Conservation (phyloP, 108 stramenopile species). For the Pseudonitzschia pungens region DNA sequence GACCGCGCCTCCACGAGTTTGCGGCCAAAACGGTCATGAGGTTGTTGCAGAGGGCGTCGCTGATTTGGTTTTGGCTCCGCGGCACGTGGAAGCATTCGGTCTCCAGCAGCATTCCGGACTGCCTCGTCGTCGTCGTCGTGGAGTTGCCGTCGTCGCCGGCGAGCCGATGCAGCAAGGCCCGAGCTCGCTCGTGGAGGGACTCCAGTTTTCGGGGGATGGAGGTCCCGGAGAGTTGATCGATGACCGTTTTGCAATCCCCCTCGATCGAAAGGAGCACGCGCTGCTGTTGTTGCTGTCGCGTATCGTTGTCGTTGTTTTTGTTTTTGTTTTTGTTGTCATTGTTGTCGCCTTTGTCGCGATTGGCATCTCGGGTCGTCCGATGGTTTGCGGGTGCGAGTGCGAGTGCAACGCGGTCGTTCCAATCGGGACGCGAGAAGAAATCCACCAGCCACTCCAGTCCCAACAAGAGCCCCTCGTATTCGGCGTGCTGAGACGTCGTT, state of each 20-base stretch:
- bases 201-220: slow-evolving; percentile 60
- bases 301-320: background rate
- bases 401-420: background rate
- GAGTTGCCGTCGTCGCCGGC: slow-evolving; percentile 1
- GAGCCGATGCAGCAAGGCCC: slow-evolving; percentile 15
- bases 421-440: background rate
- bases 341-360: too few species aligned
- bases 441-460: slow-evolving; percentile 45
- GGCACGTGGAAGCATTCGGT: slow-evolving; percentile 49
- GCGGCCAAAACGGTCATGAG: slow-evolving; percentile 4
- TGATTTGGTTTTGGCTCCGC: slow-evolving; percentile 52
- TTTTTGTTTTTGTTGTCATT: background rate
- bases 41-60: slow-evolving; percentile 53
- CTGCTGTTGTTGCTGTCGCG: background rate
- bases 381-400: too few species aligned
- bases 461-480: slow-evolving; percentile 70
- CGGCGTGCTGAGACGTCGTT: slow-evolving; percentile 66
- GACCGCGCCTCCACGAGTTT: background rate
- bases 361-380: too few species aligned
- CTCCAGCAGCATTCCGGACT: background rate
- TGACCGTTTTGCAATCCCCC: slow-evolving; percentile 80
- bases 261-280: slow-evolving; percentile 33
- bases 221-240: slow-evolving; percentile 56
- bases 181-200: slow-evolving; percentile 29
- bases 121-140: background rate